Base-by-base conservation (phyloP, 1,284 basidiomycete species). In the Heterobasidion annosum region DNA sequence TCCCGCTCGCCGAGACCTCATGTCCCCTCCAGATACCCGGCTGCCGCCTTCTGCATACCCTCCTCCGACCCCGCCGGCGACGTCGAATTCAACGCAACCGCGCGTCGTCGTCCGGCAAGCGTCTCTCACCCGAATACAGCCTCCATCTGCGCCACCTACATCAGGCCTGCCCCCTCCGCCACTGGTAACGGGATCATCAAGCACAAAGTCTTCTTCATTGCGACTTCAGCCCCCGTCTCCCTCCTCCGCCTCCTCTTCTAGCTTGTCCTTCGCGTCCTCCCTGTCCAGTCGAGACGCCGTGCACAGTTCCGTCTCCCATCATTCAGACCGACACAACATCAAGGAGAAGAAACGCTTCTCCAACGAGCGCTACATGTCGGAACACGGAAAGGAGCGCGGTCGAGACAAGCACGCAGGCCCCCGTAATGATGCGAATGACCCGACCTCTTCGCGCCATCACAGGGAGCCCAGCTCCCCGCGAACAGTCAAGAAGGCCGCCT, bases 401-500 rank as follows among this genome's bases (percentile, higher is more conserved):
- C 47, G 37, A 32, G 52, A 54, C 48, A 44, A 15, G 45, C 48
- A 25, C 10, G 12, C 37, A 40, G 10, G 5, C n/a, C 37, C n/a
- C 12, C 37, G 37, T 40, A 40, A 40, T 40, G 37, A 40, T 40
- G 10, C n/a, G n/a, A 40, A 12, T 10, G 37, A 5, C 37, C 37
- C n/a, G 37, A 40, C 3, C 37, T 40, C 37, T 40, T 40, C 37
- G 37, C 12, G 37, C n/a, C 35, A 15, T 13, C 33, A 8, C 32
- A 10, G 46, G n/a, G 59, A 60, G n/a, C 59, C 59, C 45, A 59
- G 57, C 50, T 60, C 70, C n/a, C 63, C 69, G 51, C 73, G 72
- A 42, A 70, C 71, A 8, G 66, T 83, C 48, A 82, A 76, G 68
- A 83, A 82, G 63, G 75, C 77, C 9, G 56, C 76, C 12, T 85